phyloP scores from a whole-genome alignment of 2,329 filamentous ascomycete species.

The Thelonectria blattea region DNA sequence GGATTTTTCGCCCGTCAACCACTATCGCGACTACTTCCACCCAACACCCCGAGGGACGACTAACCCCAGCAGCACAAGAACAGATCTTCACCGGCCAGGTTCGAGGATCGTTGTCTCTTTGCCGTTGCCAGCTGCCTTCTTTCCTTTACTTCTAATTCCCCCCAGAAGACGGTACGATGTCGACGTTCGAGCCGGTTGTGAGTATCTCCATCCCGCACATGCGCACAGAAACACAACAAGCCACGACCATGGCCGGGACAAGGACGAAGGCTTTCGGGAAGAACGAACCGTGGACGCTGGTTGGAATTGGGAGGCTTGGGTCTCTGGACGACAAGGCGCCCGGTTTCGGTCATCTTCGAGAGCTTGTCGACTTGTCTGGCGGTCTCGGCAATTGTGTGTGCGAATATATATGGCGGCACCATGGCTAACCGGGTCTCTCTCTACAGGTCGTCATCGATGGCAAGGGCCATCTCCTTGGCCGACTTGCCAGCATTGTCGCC shows the following conservation, averaged over 20 bases:
- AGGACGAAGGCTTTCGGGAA: constrained; percentile 14
- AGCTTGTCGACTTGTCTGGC: constrained; percentile 21
- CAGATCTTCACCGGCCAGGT: constrained; percentile 48
- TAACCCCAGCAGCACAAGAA: constrained; percentile 51
- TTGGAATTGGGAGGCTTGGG: constrained; percentile 28
- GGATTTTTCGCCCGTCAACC: constrained; percentile 49
- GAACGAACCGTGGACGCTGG: constrained; percentile 25
- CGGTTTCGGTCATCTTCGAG: constrained; percentile 16
- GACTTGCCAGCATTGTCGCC: constrained; percentile 95
- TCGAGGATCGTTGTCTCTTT: constrained; percentile 46
- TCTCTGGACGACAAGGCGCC: constrained; percentile 21
- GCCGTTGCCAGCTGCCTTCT: constrained; percentile 44
- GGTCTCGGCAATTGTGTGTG: constrained; percentile 16
- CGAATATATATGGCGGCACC: constrained; percentile 28
- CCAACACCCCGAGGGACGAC: constrained; percentile 48
- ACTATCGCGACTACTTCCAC: constrained; percentile 50
- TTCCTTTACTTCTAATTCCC: constrained; percentile 37
- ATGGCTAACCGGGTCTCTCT: constrained; percentile 34
- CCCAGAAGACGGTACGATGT: constrained; percentile 59
- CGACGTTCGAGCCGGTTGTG: constrained; percentile 74
- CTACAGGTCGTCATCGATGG: constrained; percentile 95
- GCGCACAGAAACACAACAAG: constrained; percentile 8
- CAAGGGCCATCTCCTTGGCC: constrained; percentile 99
- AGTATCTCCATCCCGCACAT: constrained; percentile 49
- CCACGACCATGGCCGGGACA: constrained; percentile 30